Percentiles rank a stretch among this genome's conserved stretches.
Evolutionary conservation across 495 filamentous ascomycete genomes (phyloP).

Genomic region (Penicillium angulare): DNA sequence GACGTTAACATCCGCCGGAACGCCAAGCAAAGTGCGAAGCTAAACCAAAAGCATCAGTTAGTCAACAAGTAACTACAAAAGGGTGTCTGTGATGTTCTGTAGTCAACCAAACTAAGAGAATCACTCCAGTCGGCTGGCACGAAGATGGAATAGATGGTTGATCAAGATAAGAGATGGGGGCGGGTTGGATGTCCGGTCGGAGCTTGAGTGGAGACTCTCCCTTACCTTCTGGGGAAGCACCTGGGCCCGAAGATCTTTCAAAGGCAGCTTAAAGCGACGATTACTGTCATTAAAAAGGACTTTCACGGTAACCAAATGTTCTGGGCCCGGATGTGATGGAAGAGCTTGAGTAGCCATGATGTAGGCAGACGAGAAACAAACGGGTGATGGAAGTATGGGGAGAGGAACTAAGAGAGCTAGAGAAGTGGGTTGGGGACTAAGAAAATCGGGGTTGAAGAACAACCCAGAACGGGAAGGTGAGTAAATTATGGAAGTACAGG

Average conservation of each 20-base stretch:
- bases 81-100: background rate
- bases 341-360: slow-evolving; percentile 36
- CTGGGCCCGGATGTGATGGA: slow-evolving; percentile 45
- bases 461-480: no score
- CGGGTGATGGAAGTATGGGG: slow-evolving; percentile 8
- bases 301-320: slow-evolving; percentile 84
- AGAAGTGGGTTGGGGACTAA: background rate
- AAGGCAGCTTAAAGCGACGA: slow-evolving; percentile 83
- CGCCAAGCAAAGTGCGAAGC: slow-evolving; percentile 72
- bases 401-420: slow-evolving; percentile 14
- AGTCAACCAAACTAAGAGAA: no score
- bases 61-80: slow-evolving; percentile 6
- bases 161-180: slow-evolving; percentile 23
- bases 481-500: background rate
- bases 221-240: slow-evolving; percentile 83
- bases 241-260: slow-evolving; percentile 77
- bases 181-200: slow-evolving; percentile 27
- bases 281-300: slow-evolving; percentile 69
- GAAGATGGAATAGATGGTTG: slow-evolving; percentile 6
- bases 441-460: slow-evolving; percentile 13
- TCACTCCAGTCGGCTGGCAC: background rate
- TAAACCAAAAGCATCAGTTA: slow-evolving; percentile 38
- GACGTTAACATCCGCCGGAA: slow-evolving; percentile 65
- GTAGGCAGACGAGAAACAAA: slow-evolving; percentile 4
- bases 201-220: slow-evolving; percentile 46